These are phyloP conservation scores for Aureobasidium sp. DNA, from an alignment of 2,329 filamentous ascomycete species.

Conservation along the genomic window DNA sequence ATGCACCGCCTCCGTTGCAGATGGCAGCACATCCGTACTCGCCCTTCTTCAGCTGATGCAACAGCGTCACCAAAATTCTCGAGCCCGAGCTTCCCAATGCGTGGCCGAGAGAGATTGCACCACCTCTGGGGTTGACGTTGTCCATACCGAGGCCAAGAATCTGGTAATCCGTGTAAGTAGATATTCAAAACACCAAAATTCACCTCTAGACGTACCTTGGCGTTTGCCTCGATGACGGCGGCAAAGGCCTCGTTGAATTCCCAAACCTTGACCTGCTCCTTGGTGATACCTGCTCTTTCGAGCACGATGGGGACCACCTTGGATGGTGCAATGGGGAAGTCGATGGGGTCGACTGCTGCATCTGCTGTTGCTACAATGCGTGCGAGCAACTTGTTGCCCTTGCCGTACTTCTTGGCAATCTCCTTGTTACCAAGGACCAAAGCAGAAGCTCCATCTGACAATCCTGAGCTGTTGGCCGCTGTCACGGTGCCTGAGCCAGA, in stretches of 20 bases:
- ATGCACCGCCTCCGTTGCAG: constrained; percentile 91
- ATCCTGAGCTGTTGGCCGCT: constrained; percentile 84
- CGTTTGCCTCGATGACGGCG: constrained; percentile 88
- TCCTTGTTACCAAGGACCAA: constrained; percentile 76
- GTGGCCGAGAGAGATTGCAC: constrained; percentile 86
- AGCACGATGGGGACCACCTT: constrained; percentile 89
- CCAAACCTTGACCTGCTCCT: constrained; percentile 89
- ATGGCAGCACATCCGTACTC: constrained; percentile 95
- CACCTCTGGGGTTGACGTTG: constrained; percentile 78
- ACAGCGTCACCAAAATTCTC: constrained; percentile 77
- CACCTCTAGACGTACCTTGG: constrained; percentile 50
- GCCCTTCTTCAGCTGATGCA: constrained; percentile 84
- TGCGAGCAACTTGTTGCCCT: constrained; percentile 73
- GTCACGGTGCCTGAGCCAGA: constrained; percentile 86
- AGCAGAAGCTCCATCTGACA: constrained; percentile 91
- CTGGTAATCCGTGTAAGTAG: constrained; percentile 31
- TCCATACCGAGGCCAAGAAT: constrained; percentile 73
- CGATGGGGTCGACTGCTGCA: constrained; percentile 80
- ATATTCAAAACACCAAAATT: background rate
- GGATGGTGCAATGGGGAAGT: constrained; percentile 88
- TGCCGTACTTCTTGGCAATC: constrained; percentile 70
- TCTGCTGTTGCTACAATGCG: constrained; percentile 80
- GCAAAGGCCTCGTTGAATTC: constrained; percentile 99
- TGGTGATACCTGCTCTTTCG: constrained; percentile 78
- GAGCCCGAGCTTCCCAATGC: constrained; percentile 90